Evolutionary conservation across 2,329 filamentous ascomycete species (phyloP), one percentile per base, ranked within the genome.

Genomic region (Trichoderma lentiforme): DNA sequence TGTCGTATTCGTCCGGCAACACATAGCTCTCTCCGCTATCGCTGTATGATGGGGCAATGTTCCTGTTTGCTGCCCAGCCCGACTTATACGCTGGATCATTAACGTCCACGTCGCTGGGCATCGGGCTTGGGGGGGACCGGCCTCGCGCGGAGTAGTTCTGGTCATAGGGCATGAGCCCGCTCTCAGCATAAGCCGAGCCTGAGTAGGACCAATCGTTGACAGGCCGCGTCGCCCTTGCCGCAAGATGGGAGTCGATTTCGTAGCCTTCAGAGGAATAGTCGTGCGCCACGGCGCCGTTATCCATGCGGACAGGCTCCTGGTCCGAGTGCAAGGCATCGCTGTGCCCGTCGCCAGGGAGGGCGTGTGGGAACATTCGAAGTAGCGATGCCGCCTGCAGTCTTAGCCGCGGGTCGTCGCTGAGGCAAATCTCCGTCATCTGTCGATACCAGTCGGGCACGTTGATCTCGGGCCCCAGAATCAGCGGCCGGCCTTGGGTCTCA

Each of bases 361-460:
- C 67, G 1, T 68, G 72, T 15, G 93, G 93, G 73, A 97, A 96
- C 75, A 90, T 83, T 1, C 82, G 80, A 15, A 97, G 84, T 15
- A 98, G 86, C 30, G 91, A 87, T 63, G 90, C 89, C 4, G 96
- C 95, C 65, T 93, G 90, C 12, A 90, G 83, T 65, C 96, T 89
- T 70, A 89, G 84, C 71, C 92, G 89, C 7, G 96, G 95, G 72
- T 90, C 86, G 32, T 91, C 86, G 74, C 89, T 92, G 66, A 98
- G 85, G 79, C 95, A 98, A 18, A 90, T 90, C 68, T 90, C 87
- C 47, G 97, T 90, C 63, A 97, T 86, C 18, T 88, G 85, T 73
- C 90, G 89, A 80, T 93, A 98, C 86, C 95, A 98, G 14, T 86
- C 84, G 0, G 96, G 96, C 9, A 97, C 87, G 30, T 91, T 85